A percentile compares a stretch with the other conserved stretches of the same genome.
Evolutionary conservation across 2,329 filamentous ascomycete species (phyloP).

Genomic region (Metarhizium anisopliae): DNA sequence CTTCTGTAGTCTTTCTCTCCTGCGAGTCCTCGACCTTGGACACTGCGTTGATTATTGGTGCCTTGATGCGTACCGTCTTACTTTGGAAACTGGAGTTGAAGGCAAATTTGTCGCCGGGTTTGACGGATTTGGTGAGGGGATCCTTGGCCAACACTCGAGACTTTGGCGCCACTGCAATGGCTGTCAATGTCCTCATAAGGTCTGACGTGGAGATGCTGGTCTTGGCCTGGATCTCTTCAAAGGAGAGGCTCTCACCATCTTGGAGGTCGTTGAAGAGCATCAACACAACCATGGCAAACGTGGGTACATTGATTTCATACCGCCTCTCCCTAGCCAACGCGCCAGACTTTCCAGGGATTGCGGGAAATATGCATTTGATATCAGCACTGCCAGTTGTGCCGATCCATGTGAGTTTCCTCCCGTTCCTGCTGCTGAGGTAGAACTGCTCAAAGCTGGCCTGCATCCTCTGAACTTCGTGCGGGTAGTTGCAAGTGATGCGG

Average conservation of each 20-base stretch:
- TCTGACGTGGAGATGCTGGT: conserved; percentile 72
- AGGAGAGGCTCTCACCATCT: conserved; percentile 40
- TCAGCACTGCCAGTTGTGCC: conserved; percentile 69
- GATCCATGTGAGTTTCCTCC: conserved; percentile 80
- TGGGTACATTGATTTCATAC: conserved; percentile 88
- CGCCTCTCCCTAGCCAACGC: conserved; percentile 54
- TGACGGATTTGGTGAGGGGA: conserved; percentile 69
- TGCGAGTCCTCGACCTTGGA: conserved; percentile 76
- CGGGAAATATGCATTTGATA: conserved; percentile 69
- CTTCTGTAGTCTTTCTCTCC: conserved; percentile 62
- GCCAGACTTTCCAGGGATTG: conserved; percentile 59
- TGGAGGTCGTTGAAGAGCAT: conserved; percentile 77
- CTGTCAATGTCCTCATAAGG: conserved; percentile 68
- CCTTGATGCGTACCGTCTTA: conserved; percentile 80
- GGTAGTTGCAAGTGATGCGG: conserved; percentile 55
- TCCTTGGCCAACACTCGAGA: conserved; percentile 74
- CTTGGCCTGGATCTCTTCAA: conserved; percentile 72
- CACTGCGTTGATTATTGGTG: conserved; percentile 69
- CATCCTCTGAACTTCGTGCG: conserved; percentile 61
- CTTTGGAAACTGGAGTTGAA: conserved; percentile 79
- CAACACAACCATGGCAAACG: conserved; percentile 84
- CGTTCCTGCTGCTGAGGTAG: conserved; percentile 80
- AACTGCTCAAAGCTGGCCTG: conserved; percentile 82
- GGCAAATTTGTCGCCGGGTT: conserved; percentile 65
- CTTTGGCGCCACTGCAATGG: conserved; percentile 75